Evolutionary conservation across 2,329 filamentous ascomycete species (phyloP).

Genomic region (Aspergillus tanneri): DNA sequence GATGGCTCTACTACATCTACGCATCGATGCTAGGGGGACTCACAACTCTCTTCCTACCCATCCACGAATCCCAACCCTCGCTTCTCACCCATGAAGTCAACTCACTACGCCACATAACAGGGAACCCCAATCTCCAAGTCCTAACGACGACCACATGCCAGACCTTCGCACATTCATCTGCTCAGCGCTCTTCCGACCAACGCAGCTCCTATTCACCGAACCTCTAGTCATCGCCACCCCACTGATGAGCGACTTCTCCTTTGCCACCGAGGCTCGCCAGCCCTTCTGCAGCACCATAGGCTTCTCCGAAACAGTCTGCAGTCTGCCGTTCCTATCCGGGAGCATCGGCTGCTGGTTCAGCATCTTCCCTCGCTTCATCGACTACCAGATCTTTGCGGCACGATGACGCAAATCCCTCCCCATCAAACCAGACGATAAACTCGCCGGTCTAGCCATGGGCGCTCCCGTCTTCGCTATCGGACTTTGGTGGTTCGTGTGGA

Average conservation of each 20-base stretch:
- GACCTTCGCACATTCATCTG: constrained; percentile 37
- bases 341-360: constrained; percentile 44
- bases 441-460: neutral
- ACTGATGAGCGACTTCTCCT: constrained; percentile 43
- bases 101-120: constrained; percentile 25
- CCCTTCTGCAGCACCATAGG: constrained; percentile 41
- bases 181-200: constrained; percentile 40
- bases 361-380: constrained; percentile 46
- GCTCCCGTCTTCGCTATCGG: neutral
- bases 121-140: constrained; percentile 25
- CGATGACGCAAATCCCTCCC: neutral
- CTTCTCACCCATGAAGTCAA: constrained; percentile 38
- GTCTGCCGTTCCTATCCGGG: constrained; percentile 45
- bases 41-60: constrained; percentile 34
- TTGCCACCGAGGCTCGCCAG: constrained; percentile 45
- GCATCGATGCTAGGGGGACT: constrained; percentile 37
- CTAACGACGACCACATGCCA: constrained; percentile 42
- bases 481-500: constrained; percentile 44
- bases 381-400: constrained; percentile 30
- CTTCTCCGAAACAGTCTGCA: constrained; percentile 36
- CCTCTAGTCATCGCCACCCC: constrained; percentile 47
- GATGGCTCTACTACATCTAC: constrained; percentile 47
- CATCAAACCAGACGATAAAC: neutral
- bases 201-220: constrained; percentile 46
- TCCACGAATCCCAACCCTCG: constrained; percentile 47